Conservation (phyloP, 306 rosid genomes). For the Abrus precatorius region DNA sequence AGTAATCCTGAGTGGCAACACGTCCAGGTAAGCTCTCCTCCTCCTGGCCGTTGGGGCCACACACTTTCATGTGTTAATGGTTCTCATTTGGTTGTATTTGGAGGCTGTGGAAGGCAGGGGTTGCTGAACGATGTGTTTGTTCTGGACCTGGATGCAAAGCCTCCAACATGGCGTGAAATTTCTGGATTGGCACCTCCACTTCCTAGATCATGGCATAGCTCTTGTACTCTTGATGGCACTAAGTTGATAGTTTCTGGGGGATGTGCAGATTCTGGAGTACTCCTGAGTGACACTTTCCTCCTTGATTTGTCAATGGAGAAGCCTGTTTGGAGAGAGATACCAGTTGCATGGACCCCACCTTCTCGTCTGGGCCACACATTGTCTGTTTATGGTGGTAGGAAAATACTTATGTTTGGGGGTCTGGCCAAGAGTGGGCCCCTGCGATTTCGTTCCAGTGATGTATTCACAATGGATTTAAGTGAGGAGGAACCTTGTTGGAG, state of each 20-base stretch:
- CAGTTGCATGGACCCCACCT: constrained; percentile 91
- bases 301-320: constrained; percentile 93
- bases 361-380: constrained; percentile 88
- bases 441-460: constrained; percentile 88
- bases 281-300: constrained; percentile 83
- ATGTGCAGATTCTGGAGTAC: constrained; percentile 93
- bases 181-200: constrained; percentile 95
- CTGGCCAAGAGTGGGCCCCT: constrained; percentile 95
- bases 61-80: constrained; percentile 91
- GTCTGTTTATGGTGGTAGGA: constrained; percentile 87
- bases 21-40: constrained; percentile 92
- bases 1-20: constrained; percentile 92
- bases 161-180: constrained; percentile 93
- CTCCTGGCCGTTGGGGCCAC: constrained; percentile 96
- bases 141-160: constrained; percentile 84
- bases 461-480: constrained; percentile 85
- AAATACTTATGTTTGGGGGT: constrained; percentile 91
- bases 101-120: constrained; percentile 93
- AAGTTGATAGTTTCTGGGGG: constrained; percentile 94
- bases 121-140: constrained; percentile 90
- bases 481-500: constrained; percentile 96
- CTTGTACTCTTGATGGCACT: constrained; percentile 92
- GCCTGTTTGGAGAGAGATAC: constrained; percentile 91
- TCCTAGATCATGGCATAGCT: constrained; percentile 96
- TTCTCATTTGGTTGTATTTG: constrained; percentile 84